phyloP scores from a whole-genome alignment of 805 yeast species.

The Lipomyces spencermartinsiae region DNA sequence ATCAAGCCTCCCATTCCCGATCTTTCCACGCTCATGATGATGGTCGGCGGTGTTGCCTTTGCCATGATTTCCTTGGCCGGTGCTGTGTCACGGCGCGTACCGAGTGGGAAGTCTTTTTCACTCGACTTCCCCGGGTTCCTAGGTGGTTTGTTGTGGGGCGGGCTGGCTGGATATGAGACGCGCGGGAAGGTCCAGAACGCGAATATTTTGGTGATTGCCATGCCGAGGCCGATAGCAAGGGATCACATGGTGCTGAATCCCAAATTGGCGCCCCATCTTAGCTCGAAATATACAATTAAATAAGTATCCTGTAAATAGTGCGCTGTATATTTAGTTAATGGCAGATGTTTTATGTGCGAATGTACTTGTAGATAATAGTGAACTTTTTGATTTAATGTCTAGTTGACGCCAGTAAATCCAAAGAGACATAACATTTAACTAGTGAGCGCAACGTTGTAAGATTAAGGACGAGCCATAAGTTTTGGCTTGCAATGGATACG shows the following conservation, averaged over 20 bases:
- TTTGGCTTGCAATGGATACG: too few relatives aligned
- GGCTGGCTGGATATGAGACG: neutral
- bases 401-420: too few relatives aligned
- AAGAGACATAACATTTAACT: too few relatives aligned
- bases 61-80: neutral
- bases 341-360: neutral
- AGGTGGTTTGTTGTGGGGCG: neutral
- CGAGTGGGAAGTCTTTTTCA: neutral
- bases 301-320: neutral
- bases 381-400: too few relatives aligned
- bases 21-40: neutral
- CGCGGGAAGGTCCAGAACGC: neutral
- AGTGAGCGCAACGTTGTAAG: too few relatives aligned
- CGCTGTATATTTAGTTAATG: slow-evolving; percentile 1
- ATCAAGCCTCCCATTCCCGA: neutral
- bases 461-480: too few relatives aligned
- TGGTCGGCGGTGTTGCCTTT: neutral
- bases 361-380: neutral
- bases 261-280: neutral
- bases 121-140: slow-evolving; percentile 3
- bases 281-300: neutral
- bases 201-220: neutral
- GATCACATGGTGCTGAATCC: neutral
- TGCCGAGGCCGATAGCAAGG: neutral
- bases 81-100: neutral